These are phyloP conservation scores for Colletotrichum tropicale DNA, from an alignment of 2,329 filamentous ascomycete genomes.

Conservation along the genomic window DNA sequence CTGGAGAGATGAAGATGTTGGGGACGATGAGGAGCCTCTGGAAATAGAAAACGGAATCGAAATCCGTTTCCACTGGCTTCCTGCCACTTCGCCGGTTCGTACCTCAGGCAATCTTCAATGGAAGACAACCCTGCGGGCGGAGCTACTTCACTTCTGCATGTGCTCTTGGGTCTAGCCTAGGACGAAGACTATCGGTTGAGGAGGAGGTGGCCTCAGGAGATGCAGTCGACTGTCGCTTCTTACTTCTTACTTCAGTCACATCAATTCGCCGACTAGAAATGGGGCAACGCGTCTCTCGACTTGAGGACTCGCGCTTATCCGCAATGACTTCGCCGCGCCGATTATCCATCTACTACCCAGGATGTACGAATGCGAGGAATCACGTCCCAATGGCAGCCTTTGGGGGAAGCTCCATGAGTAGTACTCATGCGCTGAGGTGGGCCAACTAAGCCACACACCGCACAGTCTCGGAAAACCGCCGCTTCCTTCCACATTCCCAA, in stretches of 20 bases:
- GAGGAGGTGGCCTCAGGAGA: background rate
- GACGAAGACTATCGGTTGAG: background rate
- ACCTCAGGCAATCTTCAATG: background rate
- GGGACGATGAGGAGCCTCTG: background rate
- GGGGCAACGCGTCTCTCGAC: background rate
- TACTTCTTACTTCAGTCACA: background rate
- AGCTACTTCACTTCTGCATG: background rate
- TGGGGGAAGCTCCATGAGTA: fast-evolving
- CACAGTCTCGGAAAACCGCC: too few species aligned
- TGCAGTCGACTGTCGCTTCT: background rate
- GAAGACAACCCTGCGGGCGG: background rate
- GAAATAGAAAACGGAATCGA: background rate
- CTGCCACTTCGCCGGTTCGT: background rate
- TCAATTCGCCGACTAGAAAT: background rate
- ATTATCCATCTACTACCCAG: background rate
- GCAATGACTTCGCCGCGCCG: background rate
- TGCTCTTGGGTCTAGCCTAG: background rate
- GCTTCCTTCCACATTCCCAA: too few species aligned
- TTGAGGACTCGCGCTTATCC: background rate
- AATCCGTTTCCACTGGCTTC: background rate
- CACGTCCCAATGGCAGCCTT: too few species aligned
- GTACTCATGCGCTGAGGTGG: too few species aligned
- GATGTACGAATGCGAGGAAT: too few species aligned
- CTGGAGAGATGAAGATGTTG: background rate
- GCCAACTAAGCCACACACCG: too few species aligned